Conservation (phyloP, 495 filamentous ascomycete genomes). For the Xylaria sp. region DNA sequence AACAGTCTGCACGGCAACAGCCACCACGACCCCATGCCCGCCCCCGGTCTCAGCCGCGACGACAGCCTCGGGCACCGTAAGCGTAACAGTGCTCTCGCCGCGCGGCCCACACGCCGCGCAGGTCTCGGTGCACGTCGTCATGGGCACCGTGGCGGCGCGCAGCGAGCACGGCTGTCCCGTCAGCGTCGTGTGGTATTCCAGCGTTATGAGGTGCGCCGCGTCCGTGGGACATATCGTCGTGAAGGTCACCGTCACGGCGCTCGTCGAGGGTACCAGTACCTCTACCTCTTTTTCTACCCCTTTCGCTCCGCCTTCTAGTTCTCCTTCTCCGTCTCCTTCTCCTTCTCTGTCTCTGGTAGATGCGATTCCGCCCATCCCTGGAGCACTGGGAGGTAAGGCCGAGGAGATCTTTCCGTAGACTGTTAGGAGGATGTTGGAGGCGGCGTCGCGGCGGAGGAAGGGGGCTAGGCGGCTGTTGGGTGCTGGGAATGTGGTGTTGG, state of each 20-base stretch:
- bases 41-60: constrained; percentile 15
- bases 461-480: constrained; percentile 11
- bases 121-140: constrained; percentile 31
- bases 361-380: constrained; percentile 29
- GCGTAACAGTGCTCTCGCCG: constrained; percentile 36
- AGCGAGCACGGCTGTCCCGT: constrained; percentile 10
- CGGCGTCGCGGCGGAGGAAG: background rate
- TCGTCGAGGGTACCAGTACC: too few species aligned
- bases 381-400: too few species aligned
- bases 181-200: constrained; percentile 33
- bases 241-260: constrained; percentile 34
- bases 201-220: constrained; percentile 26
- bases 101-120: constrained; percentile 33
- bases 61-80: constrained; percentile 31
- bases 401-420: constrained; percentile 38
- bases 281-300: too few species aligned
- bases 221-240: constrained; percentile 41
- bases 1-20: constrained; percentile 35
- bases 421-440: constrained; percentile 23
- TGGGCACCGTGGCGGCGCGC: constrained; percentile 26
- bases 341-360: background rate
- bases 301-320: background rate
- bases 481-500: background rate
- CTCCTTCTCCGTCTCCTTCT: background rate
- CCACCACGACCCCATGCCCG: constrained; percentile 28